These are phyloP conservation scores for Euphorbia celastroides DNA, from an alignment of 441 rosid species.

Conservation along the genomic window DNA sequence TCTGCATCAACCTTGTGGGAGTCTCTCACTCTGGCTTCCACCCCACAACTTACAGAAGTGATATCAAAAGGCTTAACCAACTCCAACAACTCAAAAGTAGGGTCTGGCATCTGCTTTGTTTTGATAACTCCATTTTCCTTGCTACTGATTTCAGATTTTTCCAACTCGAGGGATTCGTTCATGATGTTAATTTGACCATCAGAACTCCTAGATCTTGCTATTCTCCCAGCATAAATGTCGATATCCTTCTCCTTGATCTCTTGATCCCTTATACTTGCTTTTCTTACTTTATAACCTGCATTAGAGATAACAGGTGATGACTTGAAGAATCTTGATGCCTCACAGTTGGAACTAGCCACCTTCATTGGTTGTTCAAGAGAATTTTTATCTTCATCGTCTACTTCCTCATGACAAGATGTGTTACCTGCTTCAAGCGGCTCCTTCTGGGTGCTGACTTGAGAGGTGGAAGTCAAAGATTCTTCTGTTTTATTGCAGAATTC, in stretches of 20 bases:
- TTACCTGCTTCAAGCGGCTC: conserved; percentile 26
- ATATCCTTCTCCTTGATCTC: conserved; percentile 29
- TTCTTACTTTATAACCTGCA: conserved; percentile 24
- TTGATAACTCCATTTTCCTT: conserved; percentile 18
- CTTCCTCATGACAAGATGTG: conserved; percentile 27
- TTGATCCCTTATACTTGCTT: conserved; percentile 25
- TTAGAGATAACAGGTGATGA: conserved; percentile 24
- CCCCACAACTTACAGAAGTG: conserved; percentile 5
- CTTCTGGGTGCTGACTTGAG: conserved; percentile 22
- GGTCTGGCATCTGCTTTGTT: conserved; percentile 9
- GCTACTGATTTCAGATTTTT: conserved; percentile 13
- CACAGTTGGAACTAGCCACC: conserved; percentile 10
- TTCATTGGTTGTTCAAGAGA: conserved; percentile 16
- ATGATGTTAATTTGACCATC: conserved; percentile 23
- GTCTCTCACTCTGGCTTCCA: conserved; percentile 9
- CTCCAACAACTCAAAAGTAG: conserved; percentile 8
- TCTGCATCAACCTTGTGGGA: conserved; percentile 3
- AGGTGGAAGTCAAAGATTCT: conserved; percentile 33
- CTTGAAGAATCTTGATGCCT: conserved; percentile 19
- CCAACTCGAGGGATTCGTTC: conserved; percentile 23
- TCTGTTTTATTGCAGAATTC: conserved; percentile 30
- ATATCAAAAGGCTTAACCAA: conserved; percentile 6
- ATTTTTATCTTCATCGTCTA: conserved; percentile 24
- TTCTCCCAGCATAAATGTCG: conserved; percentile 24
- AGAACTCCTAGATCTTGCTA: conserved; percentile 39